phyloP scores from a whole-genome alignment of 1,284 basidiomycete species.

The Ceratobasidium sp. region DNA sequence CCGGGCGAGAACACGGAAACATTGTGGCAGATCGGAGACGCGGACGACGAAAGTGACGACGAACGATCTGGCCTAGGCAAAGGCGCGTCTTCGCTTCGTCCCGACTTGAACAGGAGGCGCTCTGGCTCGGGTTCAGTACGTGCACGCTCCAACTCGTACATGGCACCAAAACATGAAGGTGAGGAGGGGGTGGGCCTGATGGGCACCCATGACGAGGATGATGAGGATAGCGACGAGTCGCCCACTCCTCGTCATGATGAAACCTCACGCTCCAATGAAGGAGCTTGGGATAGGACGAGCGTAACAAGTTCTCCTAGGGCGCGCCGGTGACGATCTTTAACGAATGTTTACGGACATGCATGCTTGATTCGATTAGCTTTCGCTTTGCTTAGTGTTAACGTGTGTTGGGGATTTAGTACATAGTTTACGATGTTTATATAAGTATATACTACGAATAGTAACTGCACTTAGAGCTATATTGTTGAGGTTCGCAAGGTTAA shows the following conservation, averaged over 20 bases:
- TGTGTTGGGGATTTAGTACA: constrained; percentile 2
- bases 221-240: constrained; percentile 45
- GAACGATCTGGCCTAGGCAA: constrained; percentile 49
- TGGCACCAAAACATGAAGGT: constrained; percentile 36
- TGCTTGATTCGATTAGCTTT: constrained; percentile 12
- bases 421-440: constrained; percentile 6
- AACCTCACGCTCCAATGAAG: constrained; percentile 45
- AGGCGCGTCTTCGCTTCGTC: constrained; percentile 7
- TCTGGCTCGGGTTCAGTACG: constrained; percentile 10
- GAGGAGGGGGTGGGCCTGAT: constrained; percentile 41
- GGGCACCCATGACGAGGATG: constrained; percentile 43
- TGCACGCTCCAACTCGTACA: neutral
- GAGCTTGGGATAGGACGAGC: constrained; percentile 46
- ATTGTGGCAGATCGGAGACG: constrained; percentile 69
- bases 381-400: neutral
- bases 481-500: too few relatives aligned
- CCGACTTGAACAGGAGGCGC: constrained; percentile 16
- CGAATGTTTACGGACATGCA: neutral
- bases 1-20: constrained; percentile 44
- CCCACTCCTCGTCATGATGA: neutral
- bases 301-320: constrained; percentile 19
- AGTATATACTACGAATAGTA: constrained; percentile 16
- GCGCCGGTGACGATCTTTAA: constrained; percentile 11
- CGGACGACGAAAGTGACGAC: constrained; percentile 59
- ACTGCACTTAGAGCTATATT: neutral